Evolutionary conservation across 176 grass and related monocot species (phyloP), one percentile per base, ranked within the genome.

Genomic region (Tillandsia leiboldiana): DNA sequence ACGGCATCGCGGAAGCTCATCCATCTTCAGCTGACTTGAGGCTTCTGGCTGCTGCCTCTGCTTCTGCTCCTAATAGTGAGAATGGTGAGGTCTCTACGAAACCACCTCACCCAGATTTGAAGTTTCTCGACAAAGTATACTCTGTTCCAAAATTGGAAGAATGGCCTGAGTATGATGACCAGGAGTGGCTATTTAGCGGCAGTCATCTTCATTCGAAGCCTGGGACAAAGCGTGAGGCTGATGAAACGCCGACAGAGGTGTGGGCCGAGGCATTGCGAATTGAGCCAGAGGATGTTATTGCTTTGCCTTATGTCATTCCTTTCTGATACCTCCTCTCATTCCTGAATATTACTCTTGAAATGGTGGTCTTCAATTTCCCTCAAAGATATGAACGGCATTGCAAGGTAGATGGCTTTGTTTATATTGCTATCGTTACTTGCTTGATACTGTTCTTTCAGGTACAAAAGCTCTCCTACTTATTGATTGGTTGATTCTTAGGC

Each of bases 261-360:
- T 91, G 81, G 81, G 65, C 80, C 23, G 67, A 84, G 68, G 81
- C 74, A 54, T 33, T 72, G 53, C 48, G 56, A 62, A 73, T 91
- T 17, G 74, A 63, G 48, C 53, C 50, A 27, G 67, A 50, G 15
- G 71, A 77, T 71, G 27, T 82, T 42, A 53, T 84, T 75, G 81
- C 67, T 0, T 70, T 91, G 56, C 88, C 88, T 24, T 91, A 91
- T 63, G 71, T 82, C 26, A 66, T 87, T 78, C 83, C 83, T 50
- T 66, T 79, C 4, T 91, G 69, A 84, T 47, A 56, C 26, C 47
- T 61, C 33, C 47, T 61, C 33, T 65, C 12, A 49, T 58, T 70
- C 15, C 14, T 9, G n/a, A 6, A 26, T 62, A 1, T 1, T 42
- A 11, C 0, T 22, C 5, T n/a, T 57, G 57, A 20, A 10, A 63